Conservation (phyloP, 148 eudicot genomes). For the Heliamphora exappendiculata region DNA sequence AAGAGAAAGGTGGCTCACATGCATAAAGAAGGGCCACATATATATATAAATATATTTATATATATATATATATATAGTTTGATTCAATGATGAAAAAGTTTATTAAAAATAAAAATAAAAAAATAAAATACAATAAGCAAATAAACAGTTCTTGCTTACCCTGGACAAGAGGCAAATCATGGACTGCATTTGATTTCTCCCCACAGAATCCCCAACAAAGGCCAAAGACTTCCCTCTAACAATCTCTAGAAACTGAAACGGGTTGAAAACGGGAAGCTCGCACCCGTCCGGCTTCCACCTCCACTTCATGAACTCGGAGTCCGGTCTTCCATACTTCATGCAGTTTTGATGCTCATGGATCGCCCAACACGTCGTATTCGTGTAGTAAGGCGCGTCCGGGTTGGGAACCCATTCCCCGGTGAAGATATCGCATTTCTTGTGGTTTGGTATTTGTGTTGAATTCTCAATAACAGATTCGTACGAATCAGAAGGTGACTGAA, state of each 20-base stretch:
- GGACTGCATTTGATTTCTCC: slow-evolving; percentile 57
- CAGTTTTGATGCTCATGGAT: slow-evolving; percentile 59
- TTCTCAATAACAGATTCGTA: background rate
- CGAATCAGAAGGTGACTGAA: background rate
- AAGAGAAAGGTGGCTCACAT: too few relatives aligned
- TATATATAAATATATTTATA: too few relatives aligned
- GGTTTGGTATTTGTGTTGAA: background rate
- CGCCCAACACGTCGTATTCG: slow-evolving; percentile 35
- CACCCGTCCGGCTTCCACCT: slow-evolving; percentile 52
- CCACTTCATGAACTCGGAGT: slow-evolving; percentile 38
- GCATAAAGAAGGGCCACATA: too few relatives aligned
- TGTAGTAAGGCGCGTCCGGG: slow-evolving; percentile 37
- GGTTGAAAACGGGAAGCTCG: slow-evolving; percentile 38
- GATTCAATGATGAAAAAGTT: too few relatives aligned
- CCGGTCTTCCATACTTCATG: slow-evolving; percentile 45
- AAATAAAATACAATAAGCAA: too few relatives aligned
- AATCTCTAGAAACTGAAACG: slow-evolving; percentile 34
- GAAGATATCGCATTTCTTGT: slow-evolving; percentile 36
- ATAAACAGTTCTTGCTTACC: too few relatives aligned
- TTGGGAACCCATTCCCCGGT: slow-evolving; percentile 43
- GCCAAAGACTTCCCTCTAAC: slow-evolving; percentile 47
- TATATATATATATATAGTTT: too few relatives aligned
- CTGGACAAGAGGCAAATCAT: slow-evolving; percentile 45
- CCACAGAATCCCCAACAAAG: slow-evolving; percentile 57
- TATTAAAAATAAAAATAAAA: too few relatives aligned